Evolutionary conservation across 306 rosid genomes (phyloP), one percentile per base, ranked within the genome.

Genomic region (Trifolium pratense): DNA sequence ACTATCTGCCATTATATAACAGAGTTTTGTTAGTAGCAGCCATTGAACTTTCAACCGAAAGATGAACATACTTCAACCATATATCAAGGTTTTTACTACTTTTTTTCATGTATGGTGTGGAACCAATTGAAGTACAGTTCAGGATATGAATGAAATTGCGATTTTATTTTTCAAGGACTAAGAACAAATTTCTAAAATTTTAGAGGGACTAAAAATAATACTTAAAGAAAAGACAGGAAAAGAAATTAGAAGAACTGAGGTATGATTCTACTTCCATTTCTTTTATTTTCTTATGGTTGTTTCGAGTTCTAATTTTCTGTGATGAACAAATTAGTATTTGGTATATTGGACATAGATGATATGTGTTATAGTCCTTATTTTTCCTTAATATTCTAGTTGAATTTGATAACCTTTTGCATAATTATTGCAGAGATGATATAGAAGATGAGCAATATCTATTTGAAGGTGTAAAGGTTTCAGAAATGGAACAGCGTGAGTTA

Each of bases 371-470:
- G 15, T 66, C 29, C 31, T 46, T 77, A 48, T 12, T 68, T 67
- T 21, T 46, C 74, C 79, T 57, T 66, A 25, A 18, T 34, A 29
- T 39, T 79, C 61, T 69, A 7, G 6, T 58, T 57, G 74, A 62
- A 25, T 73, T 42, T 68, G 45, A 43, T 66, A 68, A 32, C 73
- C 66, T 40, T 66, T 60, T 36, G 17, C 49, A 36, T 48, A 62
- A 73, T 43, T 56, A 55, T 71, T 36, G 39, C 92, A 91, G 97
- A 73, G 98, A 89, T 69, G 97, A 91, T 53, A 87, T 94, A 82
- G 92, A 87, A 83, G 98, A 94, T 56, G 98, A 94, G 45, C 95
- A 91, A 61, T 94, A 94, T 85, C 82, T 91, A 23, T 94, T 91
- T 84, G 91, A 82, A 15, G 88, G 87, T 2, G 93, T 87, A 79